Conservation (phyloP, 495 filamentous ascomycete species). For the Monascus purpureus region DNA sequence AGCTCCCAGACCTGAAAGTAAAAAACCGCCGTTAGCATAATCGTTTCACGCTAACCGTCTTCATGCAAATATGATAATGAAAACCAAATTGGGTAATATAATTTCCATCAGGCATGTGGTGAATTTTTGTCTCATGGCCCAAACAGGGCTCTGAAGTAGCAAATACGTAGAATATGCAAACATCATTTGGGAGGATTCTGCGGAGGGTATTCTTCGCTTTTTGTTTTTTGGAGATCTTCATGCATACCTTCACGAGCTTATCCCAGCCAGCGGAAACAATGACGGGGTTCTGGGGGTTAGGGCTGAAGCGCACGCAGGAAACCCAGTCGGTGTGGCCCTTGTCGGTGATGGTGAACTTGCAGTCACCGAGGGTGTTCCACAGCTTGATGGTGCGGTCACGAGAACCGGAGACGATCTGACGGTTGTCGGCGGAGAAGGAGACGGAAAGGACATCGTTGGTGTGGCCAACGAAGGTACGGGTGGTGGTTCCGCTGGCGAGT, state of each 20-base stretch:
- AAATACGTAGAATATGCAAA: conserved; percentile 93
- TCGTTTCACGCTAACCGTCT: background rate
- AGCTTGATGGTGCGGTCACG: conserved; percentile 99
- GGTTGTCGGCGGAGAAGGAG: conserved; percentile 99
- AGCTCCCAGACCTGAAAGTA: conserved; percentile 87
- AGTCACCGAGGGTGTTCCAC: conserved; percentile 99
- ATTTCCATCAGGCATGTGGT: conserved; percentile 74
- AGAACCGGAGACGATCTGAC: conserved; percentile 98
- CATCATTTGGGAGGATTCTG: conserved; percentile 72
- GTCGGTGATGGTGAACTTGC: conserved; percentile 99
- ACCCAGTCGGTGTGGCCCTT: conserved; percentile 99
- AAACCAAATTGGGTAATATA: background rate
- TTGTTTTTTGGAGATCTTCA: too few relatives aligned
- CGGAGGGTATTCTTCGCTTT: too few relatives aligned
- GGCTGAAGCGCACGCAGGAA: conserved; percentile 97
- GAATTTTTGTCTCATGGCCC: conserved; percentile 92
- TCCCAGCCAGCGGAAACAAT: conserved; percentile 99
- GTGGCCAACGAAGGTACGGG: conserved; percentile 96
- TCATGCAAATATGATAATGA: background rate
- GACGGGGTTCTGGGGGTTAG: conserved; percentile 99
- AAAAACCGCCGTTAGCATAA: conserved; percentile 13
- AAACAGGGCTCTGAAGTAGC: conserved; percentile 97
- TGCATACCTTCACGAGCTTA: conserved; percentile 98
- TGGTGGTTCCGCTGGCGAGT: conserved; percentile 89
- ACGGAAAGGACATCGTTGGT: conserved; percentile 99